These are phyloP conservation scores for Aspergillus ellipticus DNA, from an alignment of 495 filamentous ascomycete genomes.

Conservation along the genomic window DNA sequence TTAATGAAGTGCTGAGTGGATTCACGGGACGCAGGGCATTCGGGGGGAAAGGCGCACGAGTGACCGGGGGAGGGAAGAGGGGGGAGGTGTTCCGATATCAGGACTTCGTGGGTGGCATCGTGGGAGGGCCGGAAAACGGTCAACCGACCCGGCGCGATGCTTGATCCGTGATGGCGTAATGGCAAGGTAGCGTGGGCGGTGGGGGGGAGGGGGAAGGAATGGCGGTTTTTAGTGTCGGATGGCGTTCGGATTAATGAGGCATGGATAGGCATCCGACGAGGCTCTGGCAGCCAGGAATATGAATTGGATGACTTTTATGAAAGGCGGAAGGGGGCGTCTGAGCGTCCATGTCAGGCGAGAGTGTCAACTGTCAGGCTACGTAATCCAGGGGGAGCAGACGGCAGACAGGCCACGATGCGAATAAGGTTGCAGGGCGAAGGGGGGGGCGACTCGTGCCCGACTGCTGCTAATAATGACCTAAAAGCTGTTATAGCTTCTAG, in stretches of 20 bases:
- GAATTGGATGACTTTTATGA: background rate
- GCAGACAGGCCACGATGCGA: background rate
- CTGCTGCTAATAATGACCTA: no score
- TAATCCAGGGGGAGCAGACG: background rate
- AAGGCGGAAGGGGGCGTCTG: no score
- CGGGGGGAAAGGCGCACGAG: constrained; percentile 35
- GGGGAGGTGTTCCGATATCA: constrained; percentile 46
- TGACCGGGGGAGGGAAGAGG: constrained; percentile 31
- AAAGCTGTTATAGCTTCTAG: no score
- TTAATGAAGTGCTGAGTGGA: constrained; percentile 77
- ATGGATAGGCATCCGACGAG: background rate
- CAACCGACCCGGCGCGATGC: constrained; percentile 25
- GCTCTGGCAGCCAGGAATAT: constrained; percentile 2
- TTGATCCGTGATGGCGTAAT: constrained; percentile 14
- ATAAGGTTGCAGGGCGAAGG: background rate
- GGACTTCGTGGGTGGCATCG: constrained; percentile 41
- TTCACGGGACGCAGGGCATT: constrained; percentile 83
- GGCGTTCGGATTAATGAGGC: constrained; percentile 1
- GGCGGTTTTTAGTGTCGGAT: constrained; percentile 1
- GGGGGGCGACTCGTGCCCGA: background rate
- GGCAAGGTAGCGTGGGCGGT: background rate
- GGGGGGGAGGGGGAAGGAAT: constrained; percentile 18
- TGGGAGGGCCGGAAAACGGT: constrained; percentile 35
- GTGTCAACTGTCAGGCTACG: background rate
- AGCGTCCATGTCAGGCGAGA: no score